Evolutionary conservation across 148 eudicot species (phyloP).

Genomic region (Gaultheria prostrata): DNA sequence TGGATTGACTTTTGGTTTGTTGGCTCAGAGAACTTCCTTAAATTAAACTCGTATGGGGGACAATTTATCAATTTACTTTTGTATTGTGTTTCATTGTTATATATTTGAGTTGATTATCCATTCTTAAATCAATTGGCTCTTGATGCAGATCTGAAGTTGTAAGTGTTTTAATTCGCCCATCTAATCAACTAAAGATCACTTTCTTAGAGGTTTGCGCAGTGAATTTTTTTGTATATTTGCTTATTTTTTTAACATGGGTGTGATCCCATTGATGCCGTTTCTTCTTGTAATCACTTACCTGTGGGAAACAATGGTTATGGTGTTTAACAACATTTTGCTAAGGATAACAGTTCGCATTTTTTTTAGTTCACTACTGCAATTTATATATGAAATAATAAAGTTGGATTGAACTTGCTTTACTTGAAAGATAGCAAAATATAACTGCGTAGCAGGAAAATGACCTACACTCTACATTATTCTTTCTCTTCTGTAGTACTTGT

Average conservation of each 20-base stretch:
- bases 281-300: background rate
- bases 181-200: slow-evolving; percentile 91
- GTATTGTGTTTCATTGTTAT: background rate
- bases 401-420: background rate
- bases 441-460: background rate
- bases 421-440: background rate
- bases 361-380: background rate
- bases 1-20: background rate
- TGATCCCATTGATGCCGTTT: background rate
- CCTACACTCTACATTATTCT: background rate
- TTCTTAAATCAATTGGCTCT: background rate
- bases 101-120: background rate
- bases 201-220: slow-evolving; percentile 79
- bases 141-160: slow-evolving; percentile 76
- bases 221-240: background rate
- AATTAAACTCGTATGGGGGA: background rate
- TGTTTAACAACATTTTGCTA: background rate
- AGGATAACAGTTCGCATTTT: background rate
- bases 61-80: background rate
- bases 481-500: background rate
- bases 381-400: background rate
- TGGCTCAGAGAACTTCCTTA: background rate
- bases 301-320: background rate
- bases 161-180: slow-evolving; percentile 72
- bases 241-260: background rate